These are phyloP conservation scores for Cladorrhinum samala DNA, from an alignment of 495 filamentous ascomycete genomes.

Conservation along the genomic window DNA sequence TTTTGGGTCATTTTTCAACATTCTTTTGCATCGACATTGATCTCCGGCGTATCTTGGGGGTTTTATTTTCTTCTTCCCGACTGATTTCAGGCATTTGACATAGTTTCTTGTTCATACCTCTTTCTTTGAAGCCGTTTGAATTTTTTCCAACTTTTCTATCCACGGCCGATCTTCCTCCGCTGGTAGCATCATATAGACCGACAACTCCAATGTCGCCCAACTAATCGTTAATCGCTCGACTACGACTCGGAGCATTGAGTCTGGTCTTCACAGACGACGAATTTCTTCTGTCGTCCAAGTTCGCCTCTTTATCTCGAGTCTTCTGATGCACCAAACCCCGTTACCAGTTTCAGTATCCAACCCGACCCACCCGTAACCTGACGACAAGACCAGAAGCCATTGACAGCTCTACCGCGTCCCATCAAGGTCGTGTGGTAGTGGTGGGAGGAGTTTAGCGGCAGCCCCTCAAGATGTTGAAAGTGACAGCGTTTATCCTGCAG, in stretches of 20 bases:
- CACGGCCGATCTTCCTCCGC: not conserved
- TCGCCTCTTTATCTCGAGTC: too few species aligned
- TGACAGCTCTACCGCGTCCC: constrained; percentile 10
- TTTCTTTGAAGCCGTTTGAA: not conserved
- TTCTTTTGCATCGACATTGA: not conserved
- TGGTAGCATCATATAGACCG: not conserved
- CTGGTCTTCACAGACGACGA: constrained; percentile 28
- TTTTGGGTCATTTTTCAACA: not conserved
- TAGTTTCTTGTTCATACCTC: too few species aligned
- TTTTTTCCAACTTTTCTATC: not conserved
- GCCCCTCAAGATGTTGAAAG: constrained; percentile 34
- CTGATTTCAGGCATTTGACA: constrained; percentile 2
- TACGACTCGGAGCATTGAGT: constrained; percentile 26
- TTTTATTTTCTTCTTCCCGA: too few species aligned
- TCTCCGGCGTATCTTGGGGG: too few species aligned
- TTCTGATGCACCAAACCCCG: too few species aligned
- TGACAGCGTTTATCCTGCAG: constrained; percentile 27
- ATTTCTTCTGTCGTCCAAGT: not conserved
- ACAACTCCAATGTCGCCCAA: constrained; percentile 27
- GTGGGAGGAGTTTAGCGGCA: constrained; percentile 16
- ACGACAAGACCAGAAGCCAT: not conserved
- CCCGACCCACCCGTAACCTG: not conserved
- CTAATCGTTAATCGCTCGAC: constrained; percentile 35
- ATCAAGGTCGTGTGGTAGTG: constrained; percentile 20
- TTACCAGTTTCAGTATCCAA: too few species aligned